Evolutionary conservation across 352 stramenopile genomes (phyloP).

Genomic region (Globisporangium heterothallicum): DNA sequence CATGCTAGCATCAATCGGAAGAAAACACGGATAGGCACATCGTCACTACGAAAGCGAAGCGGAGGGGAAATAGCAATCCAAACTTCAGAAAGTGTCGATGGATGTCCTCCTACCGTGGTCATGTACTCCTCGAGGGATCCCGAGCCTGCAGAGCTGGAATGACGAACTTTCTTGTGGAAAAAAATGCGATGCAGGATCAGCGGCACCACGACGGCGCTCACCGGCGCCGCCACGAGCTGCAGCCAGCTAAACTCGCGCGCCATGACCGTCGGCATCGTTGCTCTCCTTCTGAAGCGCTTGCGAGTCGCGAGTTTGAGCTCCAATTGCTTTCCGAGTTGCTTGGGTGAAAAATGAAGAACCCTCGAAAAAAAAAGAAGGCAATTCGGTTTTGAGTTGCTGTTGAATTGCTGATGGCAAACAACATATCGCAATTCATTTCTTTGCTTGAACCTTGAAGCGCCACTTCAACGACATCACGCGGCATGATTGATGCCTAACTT

Average conservation of each 20-base stretch:
- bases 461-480: too few relatives aligned
- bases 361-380: too few relatives aligned
- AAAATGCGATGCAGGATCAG: constrained; percentile 51
- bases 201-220: constrained; percentile 33
- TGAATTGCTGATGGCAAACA: too few relatives aligned
- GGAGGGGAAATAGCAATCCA: too few relatives aligned
- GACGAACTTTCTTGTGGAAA: constrained; percentile 28
- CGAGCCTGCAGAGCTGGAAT: constrained; percentile 28
- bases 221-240: constrained; percentile 24
- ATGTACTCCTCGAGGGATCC: constrained; percentile 57
- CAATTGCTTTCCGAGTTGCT: background rate
- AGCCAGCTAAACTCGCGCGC: constrained; percentile 20
- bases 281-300: background rate
- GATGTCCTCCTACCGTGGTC: constrained; percentile 20
- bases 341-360: too few relatives aligned
- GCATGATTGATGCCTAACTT: too few relatives aligned
- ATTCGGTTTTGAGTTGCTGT: too few relatives aligned
- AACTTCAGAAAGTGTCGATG: background rate
- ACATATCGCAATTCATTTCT: too few relatives aligned
- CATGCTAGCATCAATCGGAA: too few relatives aligned
- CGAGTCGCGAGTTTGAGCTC: background rate
- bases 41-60: too few relatives aligned
- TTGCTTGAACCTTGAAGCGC: too few relatives aligned
- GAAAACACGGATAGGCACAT: too few relatives aligned
- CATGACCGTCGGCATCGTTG: constrained; percentile 5